These are phyloP conservation scores for Pseudogymnoascus sp. DNA, from an alignment of 2,329 filamentous ascomycete species.

Conservation along the genomic window DNA sequence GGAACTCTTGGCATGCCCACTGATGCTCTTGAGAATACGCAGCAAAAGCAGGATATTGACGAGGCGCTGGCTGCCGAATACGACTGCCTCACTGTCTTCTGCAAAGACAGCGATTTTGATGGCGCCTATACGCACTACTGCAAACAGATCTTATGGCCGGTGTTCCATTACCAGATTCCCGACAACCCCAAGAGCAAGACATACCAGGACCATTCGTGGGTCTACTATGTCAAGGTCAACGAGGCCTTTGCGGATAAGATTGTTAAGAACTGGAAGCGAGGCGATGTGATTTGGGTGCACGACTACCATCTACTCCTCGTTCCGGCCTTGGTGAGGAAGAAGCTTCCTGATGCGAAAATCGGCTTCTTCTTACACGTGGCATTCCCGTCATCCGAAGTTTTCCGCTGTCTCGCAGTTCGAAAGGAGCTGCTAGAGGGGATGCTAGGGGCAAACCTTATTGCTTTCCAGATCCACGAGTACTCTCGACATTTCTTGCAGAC, in stretches of 20 bases:
- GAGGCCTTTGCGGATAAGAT: constrained; percentile 89
- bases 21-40: constrained; percentile 66
- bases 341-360: constrained; percentile 87
- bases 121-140: constrained; percentile 94
- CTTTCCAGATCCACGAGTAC: constrained; percentile 91
- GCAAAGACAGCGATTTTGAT: constrained; percentile 85
- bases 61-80: constrained; percentile 73
- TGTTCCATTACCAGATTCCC: constrained; percentile 96
- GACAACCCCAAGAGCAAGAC: constrained; percentile 98
- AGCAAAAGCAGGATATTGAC: constrained; percentile 74
- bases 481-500: constrained; percentile 91
- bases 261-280: constrained; percentile 83
- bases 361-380: constrained; percentile 94
- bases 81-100: constrained; percentile 75
- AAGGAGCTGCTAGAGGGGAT: constrained; percentile 86
- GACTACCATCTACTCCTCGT: constrained; percentile 91
- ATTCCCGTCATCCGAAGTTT: constrained; percentile 93
- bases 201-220: constrained; percentile 94
- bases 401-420: constrained; percentile 80
- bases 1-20: constrained; percentile 92
- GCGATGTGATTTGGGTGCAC: constrained; percentile 89
- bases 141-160: constrained; percentile 96
- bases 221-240: constrained; percentile 88
- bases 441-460: constrained; percentile 83
- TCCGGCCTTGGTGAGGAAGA: constrained; percentile 80